Percentiles rank a stretch among this genome's conserved stretches.
Evolutionary conservation across 2,329 filamentous ascomycete genomes (phyloP).

Genomic region (Mycosphaerelloides madeirae): DNA sequence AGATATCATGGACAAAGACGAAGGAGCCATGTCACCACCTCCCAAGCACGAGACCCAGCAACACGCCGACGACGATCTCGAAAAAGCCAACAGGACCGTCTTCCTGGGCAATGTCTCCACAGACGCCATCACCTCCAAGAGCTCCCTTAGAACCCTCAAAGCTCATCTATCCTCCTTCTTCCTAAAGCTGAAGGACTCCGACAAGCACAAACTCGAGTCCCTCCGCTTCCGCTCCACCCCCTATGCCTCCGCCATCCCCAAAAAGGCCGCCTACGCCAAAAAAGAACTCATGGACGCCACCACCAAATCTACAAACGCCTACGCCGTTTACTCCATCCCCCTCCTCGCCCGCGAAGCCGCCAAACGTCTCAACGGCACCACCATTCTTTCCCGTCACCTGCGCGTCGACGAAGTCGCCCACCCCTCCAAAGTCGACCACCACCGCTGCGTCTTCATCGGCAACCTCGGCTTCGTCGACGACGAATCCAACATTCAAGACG

Average conservation of each 20-base stretch:
- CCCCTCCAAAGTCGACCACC: slow-evolving; percentile 74
- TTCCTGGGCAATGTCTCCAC: slow-evolving; percentile 90
- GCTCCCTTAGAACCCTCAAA: slow-evolving; percentile 71
- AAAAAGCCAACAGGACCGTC: slow-evolving; percentile 83
- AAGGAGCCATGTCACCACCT: slow-evolving; percentile 53
- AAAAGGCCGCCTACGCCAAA: slow-evolving; percentile 90
- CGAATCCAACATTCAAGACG: slow-evolving; percentile 62
- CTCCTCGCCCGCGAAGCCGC: slow-evolving; percentile 72
- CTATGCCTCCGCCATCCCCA: slow-evolving; percentile 76
- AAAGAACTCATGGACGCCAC: slow-evolving; percentile 87
- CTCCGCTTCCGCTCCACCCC: slow-evolving; percentile 91
- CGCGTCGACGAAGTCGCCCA: slow-evolving; percentile 88
- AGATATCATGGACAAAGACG: slow-evolving; percentile 31
- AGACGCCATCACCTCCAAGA: slow-evolving; percentile 74
- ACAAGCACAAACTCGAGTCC: slow-evolving; percentile 73
- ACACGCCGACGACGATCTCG: slow-evolving; percentile 55
- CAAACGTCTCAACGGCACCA: slow-evolving; percentile 72
- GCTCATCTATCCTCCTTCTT: slow-evolving; percentile 75
- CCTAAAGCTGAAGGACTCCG: slow-evolving; percentile 43
- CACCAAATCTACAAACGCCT: slow-evolving; percentile 89
- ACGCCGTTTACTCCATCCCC: slow-evolving; percentile 77
- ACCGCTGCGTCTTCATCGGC: slow-evolving; percentile 90
- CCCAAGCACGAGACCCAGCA: slow-evolving; percentile 48
- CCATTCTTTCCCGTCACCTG: slow-evolving; percentile 80
- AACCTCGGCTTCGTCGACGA: slow-evolving; percentile 96